phyloP scores from a whole-genome alignment of 176 grass and related monocot genomes.

The Oryza meridionalis region DNA sequence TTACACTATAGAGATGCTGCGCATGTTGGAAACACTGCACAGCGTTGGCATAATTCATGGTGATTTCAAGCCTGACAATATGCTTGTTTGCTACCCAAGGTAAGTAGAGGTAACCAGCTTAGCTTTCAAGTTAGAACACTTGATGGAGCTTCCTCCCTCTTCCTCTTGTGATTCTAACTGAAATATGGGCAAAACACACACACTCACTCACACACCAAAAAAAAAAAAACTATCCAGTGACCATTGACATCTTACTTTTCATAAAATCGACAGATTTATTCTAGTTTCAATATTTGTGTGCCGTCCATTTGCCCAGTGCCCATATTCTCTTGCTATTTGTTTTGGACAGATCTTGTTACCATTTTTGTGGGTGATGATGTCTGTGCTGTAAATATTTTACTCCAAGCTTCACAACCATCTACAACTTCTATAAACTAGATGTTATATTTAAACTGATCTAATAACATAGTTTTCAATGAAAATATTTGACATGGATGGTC shows the following conservation, averaged over 20 bases:
- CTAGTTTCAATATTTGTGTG: constrained; percentile 1
- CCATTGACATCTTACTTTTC: not conserved
- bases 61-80: constrained; percentile 97
- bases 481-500: constrained; percentile 37
- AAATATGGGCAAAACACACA: not conserved
- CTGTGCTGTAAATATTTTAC: constrained; percentile 20
- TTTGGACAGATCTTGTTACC: not conserved
- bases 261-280: not conserved
- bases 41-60: constrained; percentile 79
- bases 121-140: constrained; percentile 1
- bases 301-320: not conserved
- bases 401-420: constrained; percentile 18
- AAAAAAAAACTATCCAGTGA: not conserved
- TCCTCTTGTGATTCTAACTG: not conserved
- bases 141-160: not conserved
- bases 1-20: constrained; percentile 92
- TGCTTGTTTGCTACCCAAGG: constrained; percentile 84
- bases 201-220: no score
- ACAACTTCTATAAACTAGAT: constrained; percentile 2
- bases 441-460: not conserved
- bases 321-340: not conserved
- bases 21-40: constrained; percentile 82
- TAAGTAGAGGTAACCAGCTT: constrained; percentile 34
- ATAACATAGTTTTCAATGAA: not conserved
- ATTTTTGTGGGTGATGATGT: constrained; percentile 11